Evolutionary conservation across 192 early-diverging fungal species (phyloP).

Genomic region (Coemansia guatemalensis): DNA sequence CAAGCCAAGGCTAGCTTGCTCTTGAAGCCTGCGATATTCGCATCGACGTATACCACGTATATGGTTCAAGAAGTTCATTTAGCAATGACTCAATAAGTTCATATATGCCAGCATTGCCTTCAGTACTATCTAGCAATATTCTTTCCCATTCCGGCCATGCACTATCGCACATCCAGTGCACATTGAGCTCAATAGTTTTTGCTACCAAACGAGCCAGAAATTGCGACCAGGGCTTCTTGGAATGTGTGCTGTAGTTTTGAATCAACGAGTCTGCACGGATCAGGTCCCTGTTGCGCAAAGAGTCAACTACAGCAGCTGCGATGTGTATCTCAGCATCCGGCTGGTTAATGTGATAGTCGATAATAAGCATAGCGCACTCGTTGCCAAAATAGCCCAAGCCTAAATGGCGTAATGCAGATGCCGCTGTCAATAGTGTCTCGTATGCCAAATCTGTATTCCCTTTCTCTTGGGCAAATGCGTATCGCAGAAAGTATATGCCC

Average conservation of each 20-base stretch:
- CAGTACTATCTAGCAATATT: not conserved
- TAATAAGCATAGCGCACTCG: slow-evolving; percentile 33
- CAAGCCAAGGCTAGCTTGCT: too few relatives aligned
- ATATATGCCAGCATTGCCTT: slow-evolving; percentile 7
- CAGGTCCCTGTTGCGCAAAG: slow-evolving; percentile 19
- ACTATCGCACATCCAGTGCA: slow-evolving; percentile 16
- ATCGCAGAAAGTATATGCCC: slow-evolving; percentile 11
- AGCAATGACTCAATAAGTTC: slow-evolving; percentile 7
- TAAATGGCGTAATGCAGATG: not conserved
- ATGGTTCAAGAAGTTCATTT: not conserved
- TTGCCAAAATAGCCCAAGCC: slow-evolving; percentile 15
- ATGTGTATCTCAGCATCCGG: slow-evolving; percentile 7
- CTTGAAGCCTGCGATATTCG: too few relatives aligned
- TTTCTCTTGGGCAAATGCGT: slow-evolving; percentile 26
- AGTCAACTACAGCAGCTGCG: slow-evolving; percentile 13
- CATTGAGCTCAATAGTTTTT: slow-evolving; percentile 8
- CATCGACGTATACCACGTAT: slow-evolving; percentile 8
- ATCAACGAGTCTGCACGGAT: slow-evolving; percentile 23
- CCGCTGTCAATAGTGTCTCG: not conserved
- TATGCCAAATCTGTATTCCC: slow-evolving; percentile 8
- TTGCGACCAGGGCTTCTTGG: slow-evolving; percentile 32
- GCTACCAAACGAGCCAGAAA: slow-evolving; percentile 26
- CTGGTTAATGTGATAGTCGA: slow-evolving; percentile 28
- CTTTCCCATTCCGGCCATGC: slow-evolving; percentile 14
- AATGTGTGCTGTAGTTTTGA: slow-evolving; percentile 2